Evolutionary conservation across 169 alveolate genomes (phyloP), one percentile per base, ranked within the genome.

Genomic region (Perkinsus olseni): DNA sequence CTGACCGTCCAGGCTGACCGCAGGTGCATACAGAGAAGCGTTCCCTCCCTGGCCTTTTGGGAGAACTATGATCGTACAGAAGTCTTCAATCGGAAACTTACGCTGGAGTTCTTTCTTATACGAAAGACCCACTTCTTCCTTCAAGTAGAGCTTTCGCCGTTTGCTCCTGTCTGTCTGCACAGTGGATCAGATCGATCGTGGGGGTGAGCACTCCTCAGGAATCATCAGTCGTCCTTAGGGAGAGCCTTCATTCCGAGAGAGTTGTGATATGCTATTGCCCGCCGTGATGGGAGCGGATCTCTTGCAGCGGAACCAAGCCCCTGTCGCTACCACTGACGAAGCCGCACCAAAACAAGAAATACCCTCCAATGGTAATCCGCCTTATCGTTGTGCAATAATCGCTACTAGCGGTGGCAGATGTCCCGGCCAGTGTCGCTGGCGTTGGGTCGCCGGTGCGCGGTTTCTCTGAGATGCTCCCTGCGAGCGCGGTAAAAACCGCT

Each of bases 61-160:
- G 50, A 91, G 40, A 40, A 91, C 92, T 91, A 91, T 20, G 92
- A 91, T 40, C 92, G 92, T 3, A 40, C 50, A n/a, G 92, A 91
- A 36, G 39, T 40, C 38, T 28, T 38, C 74, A 38, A 91, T 91
- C 51, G 92, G 36, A 91, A 40, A 38, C 39, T 91, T 17, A 91
- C 39, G 74, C 37, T 91, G 50, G 92, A 91, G 74, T 91, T 91
- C 34, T 91, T 91, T 34, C 92, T 38, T 8, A 40, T 91, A 13
- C 39, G 50, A 34, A 38, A 40, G 21, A 40, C 92, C 36, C 39
- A 91, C 92, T 20, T 91, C 13, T 91, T 91, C 37, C 37, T 91
- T 13, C 92, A 40, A 6, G 92, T 38, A 31, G 74, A 37, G 17
- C 91, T n/a, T n/a, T n/a, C n/a, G n/a, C n/a, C n/a, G n/a, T n/a